Conservation (phyloP, 78 protist species). For the Dictyostelium firmibasis region DNA sequence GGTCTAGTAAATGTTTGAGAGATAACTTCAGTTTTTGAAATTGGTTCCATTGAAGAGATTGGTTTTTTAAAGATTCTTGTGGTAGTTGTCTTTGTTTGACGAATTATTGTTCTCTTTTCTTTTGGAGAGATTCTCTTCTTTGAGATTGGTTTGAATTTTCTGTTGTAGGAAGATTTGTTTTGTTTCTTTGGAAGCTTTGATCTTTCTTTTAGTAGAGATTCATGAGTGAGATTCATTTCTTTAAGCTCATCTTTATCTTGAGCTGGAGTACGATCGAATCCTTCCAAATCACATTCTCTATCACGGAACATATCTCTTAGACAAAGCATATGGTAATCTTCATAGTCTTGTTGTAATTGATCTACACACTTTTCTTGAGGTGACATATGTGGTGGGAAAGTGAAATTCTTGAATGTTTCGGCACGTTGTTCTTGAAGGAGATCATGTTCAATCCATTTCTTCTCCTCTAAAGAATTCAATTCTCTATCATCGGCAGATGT, state of each 20-base stretch:
- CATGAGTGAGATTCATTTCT: neutral
- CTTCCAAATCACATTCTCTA: neutral
- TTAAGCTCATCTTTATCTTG: slow-evolving; percentile 14
- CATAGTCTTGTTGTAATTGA: neutral
- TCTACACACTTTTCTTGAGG: neutral
- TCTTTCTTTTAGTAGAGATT: neutral
- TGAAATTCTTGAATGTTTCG: neutral
- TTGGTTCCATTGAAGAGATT: neutral
- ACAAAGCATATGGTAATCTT: neutral
- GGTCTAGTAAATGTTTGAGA: neutral
- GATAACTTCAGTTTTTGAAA: neutral
- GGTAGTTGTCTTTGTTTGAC: neutral
- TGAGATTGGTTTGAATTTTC: neutral
- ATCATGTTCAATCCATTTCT: neutral
- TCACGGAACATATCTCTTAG: slow-evolving; percentile 7
- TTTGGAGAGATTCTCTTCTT: neutral
- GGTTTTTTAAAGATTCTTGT: neutral
- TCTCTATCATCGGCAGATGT: neutral
- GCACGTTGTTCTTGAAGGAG: neutral
- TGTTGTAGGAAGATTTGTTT: neutral
- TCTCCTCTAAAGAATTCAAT: neutral
- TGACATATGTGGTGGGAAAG: neutral
- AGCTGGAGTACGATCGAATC: neutral
- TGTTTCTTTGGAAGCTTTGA: neutral
- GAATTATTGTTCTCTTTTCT: neutral